phyloP scores from a whole-genome alignment of 495 filamentous ascomycete species.

The Pyrenula massariospora region DNA sequence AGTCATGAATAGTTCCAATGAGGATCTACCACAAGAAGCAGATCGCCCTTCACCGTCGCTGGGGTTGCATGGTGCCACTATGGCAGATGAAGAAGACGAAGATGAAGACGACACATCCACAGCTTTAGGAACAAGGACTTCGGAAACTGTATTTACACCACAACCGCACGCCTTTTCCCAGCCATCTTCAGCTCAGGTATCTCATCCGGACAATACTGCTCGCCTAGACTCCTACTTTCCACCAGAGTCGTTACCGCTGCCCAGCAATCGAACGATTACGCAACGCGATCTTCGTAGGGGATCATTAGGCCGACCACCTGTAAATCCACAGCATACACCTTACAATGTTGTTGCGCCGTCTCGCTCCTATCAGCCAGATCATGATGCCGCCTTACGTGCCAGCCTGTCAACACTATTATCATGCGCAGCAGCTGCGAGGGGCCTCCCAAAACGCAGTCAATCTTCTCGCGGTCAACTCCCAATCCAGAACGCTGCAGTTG shows the following conservation, averaged over 20 bases:
- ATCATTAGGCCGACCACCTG: slow-evolving; percentile 14
- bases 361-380: slow-evolving; percentile 55
- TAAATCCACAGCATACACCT: slow-evolving; percentile 32
- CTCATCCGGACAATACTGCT: slow-evolving; percentile 25
- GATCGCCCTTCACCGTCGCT: slow-evolving; percentile 11
- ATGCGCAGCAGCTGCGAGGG: slow-evolving; percentile 77
- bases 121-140: slow-evolving; percentile 56
- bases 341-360: slow-evolving; percentile 61
- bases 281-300: slow-evolving; percentile 21
- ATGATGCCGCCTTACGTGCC: slow-evolving; percentile 85
- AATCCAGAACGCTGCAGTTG: slow-evolving; percentile 10
- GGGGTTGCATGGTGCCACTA: slow-evolving; percentile 15
- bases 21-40: slow-evolving; percentile 32
- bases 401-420: slow-evolving; percentile 91
- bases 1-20: slow-evolving; percentile 74
- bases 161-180: slow-evolving; percentile 88
- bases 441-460: slow-evolving; percentile 54
- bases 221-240: slow-evolving; percentile 79
- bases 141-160: slow-evolving; percentile 57
- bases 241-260: slow-evolving; percentile 56
- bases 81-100: slow-evolving; percentile 37
- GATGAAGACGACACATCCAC: slow-evolving; percentile 73
- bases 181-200: slow-evolving; percentile 50
- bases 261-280: slow-evolving; percentile 25
- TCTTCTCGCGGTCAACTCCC: slow-evolving; percentile 5